A percentile compares a stretch with the other conserved stretches of the same genome.
Evolutionary conservation across 768 basidiomycete species (phyloP).

Genomic region (Amanita inopinata): DNA sequence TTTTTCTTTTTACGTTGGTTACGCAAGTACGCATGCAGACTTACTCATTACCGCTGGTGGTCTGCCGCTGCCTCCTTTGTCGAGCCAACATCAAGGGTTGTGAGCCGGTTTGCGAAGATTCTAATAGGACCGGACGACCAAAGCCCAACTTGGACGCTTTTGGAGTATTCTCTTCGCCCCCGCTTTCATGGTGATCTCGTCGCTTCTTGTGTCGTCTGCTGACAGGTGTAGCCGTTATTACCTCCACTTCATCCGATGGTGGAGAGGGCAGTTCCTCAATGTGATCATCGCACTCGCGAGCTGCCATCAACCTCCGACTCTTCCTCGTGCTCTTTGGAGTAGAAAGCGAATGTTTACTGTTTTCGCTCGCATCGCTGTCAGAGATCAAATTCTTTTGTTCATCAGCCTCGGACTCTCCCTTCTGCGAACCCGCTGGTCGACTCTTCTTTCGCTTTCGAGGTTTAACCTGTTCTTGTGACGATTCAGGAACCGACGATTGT

Average conservation of each 20-base stretch:
- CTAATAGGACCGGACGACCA: constrained; percentile 1
- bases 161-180: background rate
- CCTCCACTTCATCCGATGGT: constrained; percentile 9
- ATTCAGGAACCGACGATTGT: too few relatives aligned
- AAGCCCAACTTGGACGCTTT: constrained; percentile 8
- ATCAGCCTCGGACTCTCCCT: too few relatives aligned
- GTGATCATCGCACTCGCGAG: constrained; percentile 11
- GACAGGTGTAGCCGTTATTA: constrained; percentile 14
- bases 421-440: background rate
- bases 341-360: background rate
- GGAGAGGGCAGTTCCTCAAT: constrained; percentile 6
- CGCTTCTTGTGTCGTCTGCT: constrained; percentile 12
- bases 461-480: background rate
- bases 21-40: too few relatives aligned
- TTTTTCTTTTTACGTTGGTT: too few relatives aligned
- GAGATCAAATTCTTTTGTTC: background rate
- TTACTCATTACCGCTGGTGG: background rate
- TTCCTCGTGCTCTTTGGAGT: background rate
- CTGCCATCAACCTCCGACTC: constrained; percentile 10
- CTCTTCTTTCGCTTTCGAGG: background rate
- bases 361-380: background rate
- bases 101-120: background rate
- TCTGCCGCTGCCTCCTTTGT: background rate
- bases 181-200: background rate
- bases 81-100: constrained; percentile 3